These are phyloP conservation scores for Protomyces lactucae-debilis DNA, from an alignment of 1,139 yeast species.

Conservation along the genomic window DNA sequence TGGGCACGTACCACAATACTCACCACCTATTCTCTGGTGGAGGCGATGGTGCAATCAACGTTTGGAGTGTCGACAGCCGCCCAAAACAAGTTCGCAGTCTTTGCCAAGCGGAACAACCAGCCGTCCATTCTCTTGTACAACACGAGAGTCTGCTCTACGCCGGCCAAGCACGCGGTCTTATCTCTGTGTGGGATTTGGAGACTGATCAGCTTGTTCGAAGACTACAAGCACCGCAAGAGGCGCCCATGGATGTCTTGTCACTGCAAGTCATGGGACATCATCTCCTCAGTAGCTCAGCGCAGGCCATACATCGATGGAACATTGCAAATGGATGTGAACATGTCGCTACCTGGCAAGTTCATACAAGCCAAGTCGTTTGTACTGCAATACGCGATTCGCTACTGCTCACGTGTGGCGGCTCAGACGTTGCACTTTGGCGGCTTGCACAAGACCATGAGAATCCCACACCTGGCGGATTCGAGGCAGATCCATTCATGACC, in stretches of 20 bases:
- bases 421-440: neutral
- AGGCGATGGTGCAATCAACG: conserved; percentile 79
- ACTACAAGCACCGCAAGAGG: conserved; percentile 45
- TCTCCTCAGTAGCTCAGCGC: neutral
- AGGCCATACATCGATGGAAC: neutral
- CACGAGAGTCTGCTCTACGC: conserved; percentile 67
- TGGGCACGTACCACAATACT: conserved; percentile 35
- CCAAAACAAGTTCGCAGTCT: conserved; percentile 39
- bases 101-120: conserved; percentile 56
- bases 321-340: neutral
- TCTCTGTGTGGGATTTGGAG: conserved; percentile 78
- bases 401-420: neutral
- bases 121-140: conserved; percentile 59
- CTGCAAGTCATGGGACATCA: neutral
- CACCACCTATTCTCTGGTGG: conserved; percentile 64
- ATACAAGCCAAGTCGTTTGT: neutral
- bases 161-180: conserved; percentile 66
- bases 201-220: conserved; percentile 62
- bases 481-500: conserved; percentile 55
- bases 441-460: neutral
- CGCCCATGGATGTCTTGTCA: conserved; percentile 46
- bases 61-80: conserved; percentile 53
- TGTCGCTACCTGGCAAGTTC: neutral
- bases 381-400: neutral
- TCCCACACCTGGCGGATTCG: conserved; percentile 34